Evolutionary conservation across 352 stramenopile genomes (phyloP), one percentile per base, ranked within the genome.

Genomic region (Phytophthora niederhauseri): DNA sequence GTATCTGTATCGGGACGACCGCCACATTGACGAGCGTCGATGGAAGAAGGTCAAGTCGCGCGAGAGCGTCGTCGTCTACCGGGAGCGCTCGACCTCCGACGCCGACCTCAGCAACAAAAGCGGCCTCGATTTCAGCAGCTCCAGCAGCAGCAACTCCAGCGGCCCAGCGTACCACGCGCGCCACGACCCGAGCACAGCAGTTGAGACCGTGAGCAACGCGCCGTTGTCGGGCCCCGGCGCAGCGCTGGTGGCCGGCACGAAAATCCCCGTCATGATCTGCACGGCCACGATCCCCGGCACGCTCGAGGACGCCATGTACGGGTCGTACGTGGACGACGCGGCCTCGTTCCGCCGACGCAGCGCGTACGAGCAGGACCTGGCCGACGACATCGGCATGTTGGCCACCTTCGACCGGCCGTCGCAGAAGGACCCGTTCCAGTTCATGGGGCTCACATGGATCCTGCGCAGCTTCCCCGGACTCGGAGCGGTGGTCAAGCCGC

Each of bases 251-350:
- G 75, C 75, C 9, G 84, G 72, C 53, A 79, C 66, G n/a, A 73
- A 70, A 19, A 70, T 80, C 54, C 75, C 78, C 1, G 52, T 80
- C 24, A 81, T 81, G 58, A 64, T 82, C 11, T 66, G 66, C 46
- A 77, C 65, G 14, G 82, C 75, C 30, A 75, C 65, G 17, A 71
- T 83, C 6, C 66, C 75, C 0, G 82, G 82, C n/a, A 78, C 61
- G n/a, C 43, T 91, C 5, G 80, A 91, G 15, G 82, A 91, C 55
- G 67, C 67, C 12, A 75, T 89, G 64, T 91, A 85, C 65, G 82
- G 80, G n/a, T 69, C 61, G 34, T 72, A 70, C 28, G 76, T 80
- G 20, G 70, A 84, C 48, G 75, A 86, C 65, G 73, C 74, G 24
- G 57, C 60, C 9, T 80, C 76, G 26, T 69, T 89, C 55, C 79